Evolutionary conservation across 768 basidiomycete genomes (phyloP), one percentile per base, ranked within the genome.

Genomic region (Galerina marginata): DNA sequence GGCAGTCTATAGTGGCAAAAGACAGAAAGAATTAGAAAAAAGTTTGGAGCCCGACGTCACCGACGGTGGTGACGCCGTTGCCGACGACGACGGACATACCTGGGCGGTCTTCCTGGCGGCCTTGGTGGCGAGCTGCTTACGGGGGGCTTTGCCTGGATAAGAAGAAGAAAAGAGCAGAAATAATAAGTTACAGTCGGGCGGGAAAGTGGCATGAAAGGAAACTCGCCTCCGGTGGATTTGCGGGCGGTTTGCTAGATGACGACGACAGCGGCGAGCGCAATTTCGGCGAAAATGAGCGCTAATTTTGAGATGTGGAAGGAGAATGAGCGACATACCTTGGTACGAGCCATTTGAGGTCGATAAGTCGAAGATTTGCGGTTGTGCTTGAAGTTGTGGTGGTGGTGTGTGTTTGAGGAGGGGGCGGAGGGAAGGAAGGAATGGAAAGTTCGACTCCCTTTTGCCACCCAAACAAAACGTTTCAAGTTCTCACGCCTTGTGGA

Each of bases 41-140:
- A 49, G 54, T 38, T 53, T 15, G 50, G 52, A 33, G 53, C 37
- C 46, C 65, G 65, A 67, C 65, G 69, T 58, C 67, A 49, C 20
- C 47, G 47, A 10, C 33, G 56, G 43, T 54, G 59, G 57, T 61
- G 61, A 60, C 65, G 61, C 60, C 58, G 62, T 62, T 67, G 65
- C 67, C 64, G 70, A 59, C 65, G 64, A 68, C 65, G 63, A 69
- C 61, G 42, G 44, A 79, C 86, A 57, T 73, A 90, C 90, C 60
- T 87, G 81, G 43, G 89, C 91, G 37, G 91, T 91, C 84, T 96
- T 96, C 69, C 93, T 86, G 55, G 95, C 95, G 45, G 93, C 94
- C 84, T 97, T 96, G 80, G 94, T 93, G 16, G 95, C 94, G 79
- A 96, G 87, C 79, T 95, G 93, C 77, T 95, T 95, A 83, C 93